phyloP scores from a whole-genome alignment of 192 early-diverging fungal genomes.

The Pecoramyces ruminantium region DNA sequence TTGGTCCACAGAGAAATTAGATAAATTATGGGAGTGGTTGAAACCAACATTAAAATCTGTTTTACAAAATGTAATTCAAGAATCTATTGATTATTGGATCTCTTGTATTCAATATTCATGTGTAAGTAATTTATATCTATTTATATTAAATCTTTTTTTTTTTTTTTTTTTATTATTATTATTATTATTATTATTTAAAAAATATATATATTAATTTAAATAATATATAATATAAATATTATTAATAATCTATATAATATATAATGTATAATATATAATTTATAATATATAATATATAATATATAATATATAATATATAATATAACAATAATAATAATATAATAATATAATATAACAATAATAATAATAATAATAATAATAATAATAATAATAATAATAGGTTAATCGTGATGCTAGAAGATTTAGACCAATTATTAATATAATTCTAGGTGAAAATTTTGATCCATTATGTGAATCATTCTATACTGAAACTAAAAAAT shows the following conservation, averaged over 20 bases:
- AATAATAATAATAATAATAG: constrained; percentile 1
- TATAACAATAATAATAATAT: too few species aligned
- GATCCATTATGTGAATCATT: constrained; percentile 66
- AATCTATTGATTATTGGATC: constrained; percentile 64
- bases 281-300: too few species aligned
- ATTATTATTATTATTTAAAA: too few species aligned
- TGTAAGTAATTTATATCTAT: constrained; percentile 4
- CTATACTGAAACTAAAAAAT: constrained; percentile 67
- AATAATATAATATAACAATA: too few species aligned
- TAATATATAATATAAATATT: too few species aligned
- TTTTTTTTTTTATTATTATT: too few species aligned
- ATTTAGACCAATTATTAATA: constrained; percentile 49
- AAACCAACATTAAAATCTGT: constrained; percentile 25
- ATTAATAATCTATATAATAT: too few species aligned
- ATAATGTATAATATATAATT: too few species aligned
- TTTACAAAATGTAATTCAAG: constrained; percentile 47
- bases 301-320: too few species aligned
- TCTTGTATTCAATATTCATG: constrained; percentile 38
- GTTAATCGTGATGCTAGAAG: constrained; percentile 64
- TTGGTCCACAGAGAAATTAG: constrained; percentile 33
- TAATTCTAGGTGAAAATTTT: constrained; percentile 41
- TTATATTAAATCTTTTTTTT: too few species aligned
- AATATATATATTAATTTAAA: too few species aligned
- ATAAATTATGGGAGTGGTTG: constrained; percentile 53
- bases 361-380: too few species aligned